These are phyloP conservation scores for Aspergillus arachidicola DNA, from an alignment of 2,329 filamentous ascomycete species.

Conservation along the genomic window DNA sequence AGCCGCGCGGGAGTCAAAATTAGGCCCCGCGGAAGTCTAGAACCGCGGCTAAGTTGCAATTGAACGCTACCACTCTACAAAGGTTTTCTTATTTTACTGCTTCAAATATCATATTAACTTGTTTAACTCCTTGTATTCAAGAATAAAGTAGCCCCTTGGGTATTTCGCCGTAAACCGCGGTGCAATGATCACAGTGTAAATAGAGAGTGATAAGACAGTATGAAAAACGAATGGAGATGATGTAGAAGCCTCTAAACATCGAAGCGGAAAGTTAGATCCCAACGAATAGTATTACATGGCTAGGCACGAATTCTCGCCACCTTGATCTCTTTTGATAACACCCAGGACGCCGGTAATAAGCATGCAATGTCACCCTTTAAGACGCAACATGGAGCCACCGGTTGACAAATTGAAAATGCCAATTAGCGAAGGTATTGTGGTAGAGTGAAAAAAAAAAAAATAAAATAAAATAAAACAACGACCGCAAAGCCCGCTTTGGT, in stretches of 20 bases:
- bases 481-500: constrained; percentile 48
- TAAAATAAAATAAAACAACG: constrained; percentile 18
- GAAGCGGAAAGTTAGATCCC: constrained; percentile 1
- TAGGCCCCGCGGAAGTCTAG: not conserved
- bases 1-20: not conserved
- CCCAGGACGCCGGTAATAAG: constrained; percentile 29
- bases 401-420: constrained; percentile 16
- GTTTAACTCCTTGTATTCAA: constrained; percentile 8
- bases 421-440: constrained; percentile 13
- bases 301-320: constrained; percentile 23
- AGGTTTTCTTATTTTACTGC: not conserved
- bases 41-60: not conserved
- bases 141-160: constrained; percentile 17
- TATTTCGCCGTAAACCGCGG: constrained; percentile 20
- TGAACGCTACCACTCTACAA: not conserved
- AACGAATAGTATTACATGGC: constrained; percentile 40
- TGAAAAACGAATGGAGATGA: constrained; percentile 16
- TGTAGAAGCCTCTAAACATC: not conserved
- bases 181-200: constrained; percentile 17
- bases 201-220: constrained; percentile 16
- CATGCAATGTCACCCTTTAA: constrained; percentile 16
- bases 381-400: constrained; percentile 11
- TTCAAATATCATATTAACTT: not conserved
- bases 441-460: not conserved
- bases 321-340: constrained; percentile 29